These are phyloP conservation scores for Phlyctochytrium bullatum DNA, from an alignment of 192 early-diverging fungal genomes.

Conservation along the genomic window DNA sequence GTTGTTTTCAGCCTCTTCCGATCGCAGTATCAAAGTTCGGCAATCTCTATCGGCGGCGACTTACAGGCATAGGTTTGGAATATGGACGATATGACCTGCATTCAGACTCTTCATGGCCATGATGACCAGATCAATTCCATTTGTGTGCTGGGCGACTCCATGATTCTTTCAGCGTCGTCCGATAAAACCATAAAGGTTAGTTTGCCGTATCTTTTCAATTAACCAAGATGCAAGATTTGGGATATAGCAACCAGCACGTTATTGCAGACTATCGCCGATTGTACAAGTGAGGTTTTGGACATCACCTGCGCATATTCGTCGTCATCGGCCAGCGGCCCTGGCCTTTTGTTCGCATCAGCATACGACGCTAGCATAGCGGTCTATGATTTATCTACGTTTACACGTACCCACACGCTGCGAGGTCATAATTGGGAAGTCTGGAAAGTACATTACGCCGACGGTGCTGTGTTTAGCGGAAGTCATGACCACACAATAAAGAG, in stretches of 20 bases:
- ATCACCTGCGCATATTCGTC: constrained; percentile 31
- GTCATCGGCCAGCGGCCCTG: neutral
- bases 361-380: constrained; percentile 58
- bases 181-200: constrained; percentile 33
- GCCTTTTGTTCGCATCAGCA: constrained; percentile 54
- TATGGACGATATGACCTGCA: constrained; percentile 39
- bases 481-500: constrained; percentile 40
- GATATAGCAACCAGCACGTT: constrained; percentile 44
- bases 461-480: constrained; percentile 36
- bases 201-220: neutral
- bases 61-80: constrained; percentile 49
- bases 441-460: constrained; percentile 52
- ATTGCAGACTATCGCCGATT: constrained; percentile 43
- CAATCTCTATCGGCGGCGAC: too few species aligned
- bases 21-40: constrained; percentile 51
- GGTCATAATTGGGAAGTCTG: constrained; percentile 67
- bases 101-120: constrained; percentile 53
- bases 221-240: constrained; percentile 39
- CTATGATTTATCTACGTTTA: constrained; percentile 26
- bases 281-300: constrained; percentile 50
- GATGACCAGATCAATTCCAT: constrained; percentile 53
- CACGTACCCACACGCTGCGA: constrained; percentile 39
- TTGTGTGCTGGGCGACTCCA: constrained; percentile 36
- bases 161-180: constrained; percentile 29
- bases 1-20: constrained; percentile 51